Evolutionary conservation across 768 basidiomycete genomes (phyloP).

Genomic region (Psilocybe tampanensis): DNA sequence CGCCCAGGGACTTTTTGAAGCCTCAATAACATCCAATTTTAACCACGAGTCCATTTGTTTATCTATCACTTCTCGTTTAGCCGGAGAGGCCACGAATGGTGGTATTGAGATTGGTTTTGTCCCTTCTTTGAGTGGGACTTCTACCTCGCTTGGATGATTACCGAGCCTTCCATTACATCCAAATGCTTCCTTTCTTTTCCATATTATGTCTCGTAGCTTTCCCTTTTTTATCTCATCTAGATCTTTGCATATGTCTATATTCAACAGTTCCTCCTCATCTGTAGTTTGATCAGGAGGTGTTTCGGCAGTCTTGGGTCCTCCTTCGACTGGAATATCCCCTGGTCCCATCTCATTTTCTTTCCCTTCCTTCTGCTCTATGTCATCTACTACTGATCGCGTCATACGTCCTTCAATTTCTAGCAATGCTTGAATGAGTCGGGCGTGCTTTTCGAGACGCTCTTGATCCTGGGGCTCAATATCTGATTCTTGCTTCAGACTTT

Average conservation of each 20-base stretch:
- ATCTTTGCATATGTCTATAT: constrained; percentile 10
- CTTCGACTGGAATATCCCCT: constrained; percentile 24
- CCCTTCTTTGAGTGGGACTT: constrained; percentile 16
- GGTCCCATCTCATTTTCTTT: constrained; percentile 11
- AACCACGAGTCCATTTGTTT: constrained; percentile 31
- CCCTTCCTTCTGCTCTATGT: too few species aligned
- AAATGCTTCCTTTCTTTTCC: background rate
- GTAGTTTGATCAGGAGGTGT: too few species aligned
- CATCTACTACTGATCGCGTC: too few species aligned
- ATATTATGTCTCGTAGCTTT: background rate
- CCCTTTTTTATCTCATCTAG: background rate
- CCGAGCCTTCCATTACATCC: constrained; percentile 3
- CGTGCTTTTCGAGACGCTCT: too few species aligned
- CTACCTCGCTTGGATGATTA: background rate
- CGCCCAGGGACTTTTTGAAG: constrained; percentile 39
- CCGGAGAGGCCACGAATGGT: constrained; percentile 25
- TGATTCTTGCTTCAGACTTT: too few species aligned
- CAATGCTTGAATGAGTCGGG: too few species aligned
- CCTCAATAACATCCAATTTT: constrained; percentile 38
- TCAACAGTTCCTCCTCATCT: constrained; percentile 10
- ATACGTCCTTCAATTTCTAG: too few species aligned
- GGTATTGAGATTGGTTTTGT: constrained; percentile 29
- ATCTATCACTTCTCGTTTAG: constrained; percentile 25
- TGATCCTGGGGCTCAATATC: too few species aligned
- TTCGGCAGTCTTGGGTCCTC: constrained; percentile 32